A percentile compares a stretch with the other conserved stretches of the same genome.
These are phyloP conservation scores for Blastocystis sp. DNA, from an alignment of 352 stramenopile genomes.

Conservation along the genomic window DNA sequence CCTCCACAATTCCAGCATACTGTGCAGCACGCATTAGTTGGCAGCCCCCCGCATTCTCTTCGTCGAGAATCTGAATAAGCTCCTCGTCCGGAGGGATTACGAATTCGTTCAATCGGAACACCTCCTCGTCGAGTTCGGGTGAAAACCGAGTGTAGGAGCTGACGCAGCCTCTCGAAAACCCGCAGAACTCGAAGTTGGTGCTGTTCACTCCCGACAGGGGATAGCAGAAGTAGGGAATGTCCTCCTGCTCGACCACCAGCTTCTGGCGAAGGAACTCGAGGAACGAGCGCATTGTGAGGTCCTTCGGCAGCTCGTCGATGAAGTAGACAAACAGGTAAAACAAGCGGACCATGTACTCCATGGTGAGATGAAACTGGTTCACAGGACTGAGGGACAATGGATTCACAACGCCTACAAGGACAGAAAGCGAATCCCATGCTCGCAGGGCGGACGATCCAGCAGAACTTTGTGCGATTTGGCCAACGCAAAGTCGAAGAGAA, in stretches of 20 bases:
- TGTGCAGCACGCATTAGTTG: not conserved
- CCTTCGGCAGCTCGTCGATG: conserved; percentile 9
- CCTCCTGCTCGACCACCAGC: not conserved
- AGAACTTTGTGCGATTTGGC: not conserved
- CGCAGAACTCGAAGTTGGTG: not conserved
- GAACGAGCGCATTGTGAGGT: conserved; percentile 2
- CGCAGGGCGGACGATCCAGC: not conserved
- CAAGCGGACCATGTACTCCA: not conserved
- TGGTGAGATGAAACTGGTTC: not conserved
- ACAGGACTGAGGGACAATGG: not conserved
- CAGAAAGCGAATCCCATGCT: not conserved
- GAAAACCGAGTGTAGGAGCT: not conserved
- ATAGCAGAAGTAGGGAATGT: not conserved
- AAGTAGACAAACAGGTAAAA: conserved; percentile 46
- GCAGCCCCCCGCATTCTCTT: not conserved
- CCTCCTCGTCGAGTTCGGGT: conserved; percentile 13
- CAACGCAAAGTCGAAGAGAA: not conserved
- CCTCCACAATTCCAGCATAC: not conserved
- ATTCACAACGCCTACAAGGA: not conserved
- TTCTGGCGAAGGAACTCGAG: not conserved
- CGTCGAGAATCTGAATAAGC: not conserved
- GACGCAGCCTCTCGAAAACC: not conserved
- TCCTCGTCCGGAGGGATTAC: not conserved
- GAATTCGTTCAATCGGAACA: not conserved
- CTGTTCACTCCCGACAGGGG: too few relatives aligned